phyloP scores from a whole-genome alignment of 2,329 filamentous ascomycete genomes.

The Stemphylium beticola region DNA sequence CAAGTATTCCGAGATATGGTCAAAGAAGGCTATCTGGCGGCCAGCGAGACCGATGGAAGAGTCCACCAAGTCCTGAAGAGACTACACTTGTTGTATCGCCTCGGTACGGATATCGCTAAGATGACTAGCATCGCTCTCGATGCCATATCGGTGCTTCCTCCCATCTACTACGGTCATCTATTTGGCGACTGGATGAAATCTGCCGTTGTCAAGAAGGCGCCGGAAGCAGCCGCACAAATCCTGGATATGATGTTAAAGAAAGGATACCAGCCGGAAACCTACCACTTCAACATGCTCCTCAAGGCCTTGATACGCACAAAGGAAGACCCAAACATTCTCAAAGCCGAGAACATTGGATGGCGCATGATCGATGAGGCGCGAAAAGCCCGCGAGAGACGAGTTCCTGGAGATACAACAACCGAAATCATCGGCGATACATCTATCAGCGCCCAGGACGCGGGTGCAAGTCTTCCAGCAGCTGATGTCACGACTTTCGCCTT shows the following conservation, averaged over 20 bases:
- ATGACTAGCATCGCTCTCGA: constrained; percentile 42
- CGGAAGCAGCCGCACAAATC: constrained; percentile 72
- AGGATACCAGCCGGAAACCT: constrained; percentile 70
- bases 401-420: background rate
- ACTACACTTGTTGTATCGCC: constrained; percentile 36
- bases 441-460: background rate
- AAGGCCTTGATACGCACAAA: constrained; percentile 72
- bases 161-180: constrained; percentile 74
- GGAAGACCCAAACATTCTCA: constrained; percentile 24
- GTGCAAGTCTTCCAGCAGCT: constrained; percentile 32
- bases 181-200: constrained; percentile 89
- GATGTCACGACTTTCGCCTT: constrained; percentile 40
- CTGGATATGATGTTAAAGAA: constrained; percentile 76
- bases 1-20: constrained; percentile 91
- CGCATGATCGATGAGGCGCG: constrained; percentile 41
- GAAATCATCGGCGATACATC: constrained; percentile 6
- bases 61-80: constrained; percentile 31
- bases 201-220: constrained; percentile 68
- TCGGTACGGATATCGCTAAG: constrained; percentile 37
- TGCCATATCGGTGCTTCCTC: constrained; percentile 60
- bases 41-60: constrained; percentile 46
- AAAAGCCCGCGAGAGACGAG: background rate
- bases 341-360: constrained; percentile 47
- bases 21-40: constrained; percentile 55
- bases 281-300: constrained; percentile 82